Conservation (phyloP, 768 basidiomycete species). For the button mushroom (Agaricus bisporus) region DNA sequence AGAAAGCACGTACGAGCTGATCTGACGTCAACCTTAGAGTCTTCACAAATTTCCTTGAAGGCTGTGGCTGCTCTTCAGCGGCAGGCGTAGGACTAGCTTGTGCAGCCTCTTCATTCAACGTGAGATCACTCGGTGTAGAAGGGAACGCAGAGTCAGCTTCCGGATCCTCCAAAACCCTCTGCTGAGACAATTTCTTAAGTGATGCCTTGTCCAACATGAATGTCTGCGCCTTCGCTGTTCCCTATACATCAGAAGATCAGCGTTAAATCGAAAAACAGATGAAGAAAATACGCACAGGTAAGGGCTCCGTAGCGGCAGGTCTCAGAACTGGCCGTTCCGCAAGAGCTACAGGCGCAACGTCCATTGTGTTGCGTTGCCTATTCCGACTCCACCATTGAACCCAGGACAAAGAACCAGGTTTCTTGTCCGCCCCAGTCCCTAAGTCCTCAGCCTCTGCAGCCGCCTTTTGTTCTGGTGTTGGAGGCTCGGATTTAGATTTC, state of each 20-base stretch:
- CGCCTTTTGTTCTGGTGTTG: conserved; percentile 16
- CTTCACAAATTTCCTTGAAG: conserved; percentile 70
- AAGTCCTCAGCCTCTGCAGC: conserved; percentile 8
- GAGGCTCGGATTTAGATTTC: conserved; percentile 35
- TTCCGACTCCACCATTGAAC: conserved; percentile 80
- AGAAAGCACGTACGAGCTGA: conserved; percentile 62
- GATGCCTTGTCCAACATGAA: neutral
- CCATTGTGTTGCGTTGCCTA: conserved; percentile 25
- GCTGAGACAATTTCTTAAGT: neutral
- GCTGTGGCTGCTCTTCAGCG: conserved; percentile 6
- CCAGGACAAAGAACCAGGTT: conserved; percentile 66
- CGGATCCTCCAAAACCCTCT: neutral
- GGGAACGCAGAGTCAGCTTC: conserved; percentile 38
- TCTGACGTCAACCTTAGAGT: conserved; percentile 90
- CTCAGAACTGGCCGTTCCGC: conserved; percentile 11
- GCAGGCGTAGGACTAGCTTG: conserved; percentile 13
- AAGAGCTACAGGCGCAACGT: conserved; percentile 1
- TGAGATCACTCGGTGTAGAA: conserved; percentile 24
- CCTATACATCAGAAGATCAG: neutral
- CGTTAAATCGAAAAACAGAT: neutral
- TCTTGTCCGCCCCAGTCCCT: conserved; percentile 17
- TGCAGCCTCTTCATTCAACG: neutral
- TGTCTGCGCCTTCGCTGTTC: neutral
- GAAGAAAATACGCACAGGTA: conserved; percentile 2
- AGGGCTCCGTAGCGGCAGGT: conserved; percentile 18